Evolutionary conservation across 306 rosid genomes (phyloP).

Genomic region (Carpinus fangiana): DNA sequence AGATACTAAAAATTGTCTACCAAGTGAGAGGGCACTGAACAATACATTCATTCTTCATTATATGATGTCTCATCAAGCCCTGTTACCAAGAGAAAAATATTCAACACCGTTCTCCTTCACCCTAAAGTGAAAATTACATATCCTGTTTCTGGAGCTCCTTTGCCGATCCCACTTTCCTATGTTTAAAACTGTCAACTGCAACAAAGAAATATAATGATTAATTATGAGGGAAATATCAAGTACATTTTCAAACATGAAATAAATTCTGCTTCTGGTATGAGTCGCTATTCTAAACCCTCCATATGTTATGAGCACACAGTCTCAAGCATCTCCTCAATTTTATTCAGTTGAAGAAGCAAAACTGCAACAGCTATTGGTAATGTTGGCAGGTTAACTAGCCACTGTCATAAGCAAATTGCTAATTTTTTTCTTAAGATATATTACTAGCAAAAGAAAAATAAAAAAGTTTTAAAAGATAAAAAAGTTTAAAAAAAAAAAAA

Average conservation of each 20-base stretch:
- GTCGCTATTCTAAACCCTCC: neutral
- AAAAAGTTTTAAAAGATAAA: neutral
- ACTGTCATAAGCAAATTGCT: neutral
- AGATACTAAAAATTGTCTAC: neutral
- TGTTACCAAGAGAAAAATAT: conserved; percentile 84
- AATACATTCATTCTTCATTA: neutral
- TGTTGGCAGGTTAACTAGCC: neutral
- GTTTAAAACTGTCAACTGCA: conserved; percentile 58
- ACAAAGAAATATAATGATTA: neutral
- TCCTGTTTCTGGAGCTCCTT: conserved; percentile 44
- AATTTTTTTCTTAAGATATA: neutral
- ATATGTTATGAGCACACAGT: neutral
- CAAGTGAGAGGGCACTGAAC: neutral
- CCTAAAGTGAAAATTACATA: conserved; percentile 67
- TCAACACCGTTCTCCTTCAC: conserved; percentile 71
- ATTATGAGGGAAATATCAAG: neutral
- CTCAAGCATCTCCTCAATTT: neutral
- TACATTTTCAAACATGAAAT: neutral
- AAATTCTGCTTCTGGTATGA: neutral
- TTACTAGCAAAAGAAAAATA: neutral
- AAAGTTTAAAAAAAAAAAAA: too few relatives aligned
- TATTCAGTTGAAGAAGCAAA: neutral
- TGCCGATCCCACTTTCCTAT: conserved; percentile 40
- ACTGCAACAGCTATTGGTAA: neutral
- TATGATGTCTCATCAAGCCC: conserved; percentile 30